Conservation (phyloP, 2,329 filamentous ascomycete species). For the Penicillium aurantiogriseum region DNA sequence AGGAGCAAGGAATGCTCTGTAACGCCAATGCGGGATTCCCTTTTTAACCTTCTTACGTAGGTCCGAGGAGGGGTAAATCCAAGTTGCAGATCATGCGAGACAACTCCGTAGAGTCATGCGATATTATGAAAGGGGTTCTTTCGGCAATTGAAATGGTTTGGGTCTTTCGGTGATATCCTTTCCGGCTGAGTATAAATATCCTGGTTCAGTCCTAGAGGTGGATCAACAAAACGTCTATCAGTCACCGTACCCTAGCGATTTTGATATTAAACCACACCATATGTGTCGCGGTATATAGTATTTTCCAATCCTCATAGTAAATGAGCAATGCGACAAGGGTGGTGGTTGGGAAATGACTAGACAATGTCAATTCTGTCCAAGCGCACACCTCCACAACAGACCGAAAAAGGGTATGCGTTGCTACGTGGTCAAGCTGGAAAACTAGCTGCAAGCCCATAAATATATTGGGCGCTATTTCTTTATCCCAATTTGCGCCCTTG, state of each 20-base stretch:
- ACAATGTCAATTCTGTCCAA: constrained; percentile 5
- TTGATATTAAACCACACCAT: constrained; percentile 1
- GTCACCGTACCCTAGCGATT: constrained; percentile 10
- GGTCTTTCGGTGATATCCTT: not conserved
- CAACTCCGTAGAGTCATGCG: constrained; percentile 23
- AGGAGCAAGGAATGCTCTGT: constrained; percentile 17
- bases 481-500: not conserved
- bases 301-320: not conserved
- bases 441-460: constrained; percentile 10
- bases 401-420: constrained; percentile 2
- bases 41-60: constrained; percentile 20
- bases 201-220: not conserved
- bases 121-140: constrained; percentile 6
- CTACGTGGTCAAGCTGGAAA: constrained; percentile 11
- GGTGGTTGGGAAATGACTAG: constrained; percentile 4
- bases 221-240: not conserved
- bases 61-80: constrained; percentile 28
- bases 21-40: constrained; percentile 6
- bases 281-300: constrained; percentile 16
- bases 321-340: constrained; percentile 23
- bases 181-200: not conserved
- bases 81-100: constrained; percentile 28
- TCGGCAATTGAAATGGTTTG: not conserved
- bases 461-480: constrained; percentile 10
- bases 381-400: constrained; percentile 9